Base-by-base conservation (phyloP, 2,329 filamentous ascomycete genomes). In the Fulvia fulva region DNA sequence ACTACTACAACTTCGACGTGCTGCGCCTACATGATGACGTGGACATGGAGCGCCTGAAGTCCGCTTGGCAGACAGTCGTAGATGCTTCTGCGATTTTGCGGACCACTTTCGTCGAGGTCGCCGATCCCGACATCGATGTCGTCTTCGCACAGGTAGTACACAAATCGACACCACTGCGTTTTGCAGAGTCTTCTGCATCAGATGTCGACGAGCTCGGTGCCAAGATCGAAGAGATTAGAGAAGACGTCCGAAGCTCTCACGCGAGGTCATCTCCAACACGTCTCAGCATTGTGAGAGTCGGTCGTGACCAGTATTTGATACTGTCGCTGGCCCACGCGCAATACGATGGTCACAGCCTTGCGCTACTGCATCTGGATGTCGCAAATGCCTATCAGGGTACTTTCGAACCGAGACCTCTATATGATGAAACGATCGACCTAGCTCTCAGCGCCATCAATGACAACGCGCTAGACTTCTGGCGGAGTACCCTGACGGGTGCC, bases 1-100 rank as follows among this genome's bases (percentile, higher is more conserved):
- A 86, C 62, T 97, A 97, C 70, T 95, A 91, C 77, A 96, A 95
- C 62, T 87, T 94, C 57, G 89, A 96, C 66, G 74, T 93, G 1
- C 76, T 95, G 22, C 81, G 85, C 62, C 63, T 97, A 1, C 68
- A 74, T 0, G 62, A 76, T 0, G 71, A 75, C 0, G 77, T 86
- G 1, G 80, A 95, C 64, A 37, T 86, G 0, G 63, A 74, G 0
- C 79, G 67, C 47, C 77, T 96, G 0, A 77, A 80, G 34, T 52
- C 69, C 0, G 88, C 91, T 0, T 91, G 90, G 83, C 70, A 72
- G 5, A 70, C 69, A 0, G 84, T 92, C 0, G 75, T 90, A 26
- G 69, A 76, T 5, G 71, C 72, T 1, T 86, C 87, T 7, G 85
- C 90, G 0, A 89, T 96, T 26, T 76, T 96, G 9, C 83, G 91